Base-by-base conservation (phyloP, 179 eudicot genomes). In the Actinidia chinensis region DNA sequence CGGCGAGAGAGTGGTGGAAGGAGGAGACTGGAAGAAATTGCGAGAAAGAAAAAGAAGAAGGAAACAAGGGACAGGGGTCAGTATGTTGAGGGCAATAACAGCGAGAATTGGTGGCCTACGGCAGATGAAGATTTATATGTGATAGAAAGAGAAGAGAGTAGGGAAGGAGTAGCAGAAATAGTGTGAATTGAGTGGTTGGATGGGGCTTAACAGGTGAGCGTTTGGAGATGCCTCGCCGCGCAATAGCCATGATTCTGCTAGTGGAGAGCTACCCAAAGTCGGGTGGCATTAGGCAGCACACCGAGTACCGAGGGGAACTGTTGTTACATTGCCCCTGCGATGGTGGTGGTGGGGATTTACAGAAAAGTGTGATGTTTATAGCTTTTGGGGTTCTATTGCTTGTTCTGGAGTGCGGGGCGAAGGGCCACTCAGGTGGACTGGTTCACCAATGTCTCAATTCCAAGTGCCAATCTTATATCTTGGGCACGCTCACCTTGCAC, bases 1-100 rank as follows among this genome's bases (percentile, higher is more conserved):
- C 94, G 5, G 91, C 91, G 10, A 86, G 98, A 82, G 98, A 91
- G 79, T 95, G 99, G 99, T 95, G 99, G 99, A 92, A 88, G 86
- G 99, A 95, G 81, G 99, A 95, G 42, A 88, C 43, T 82, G 89
- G 97, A 95, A 71, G 97, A 93, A 71, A 88, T 93, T 18, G 88
- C 88, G 0, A 90, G 79, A 81, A 89, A 91, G 88, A 87, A 83
- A 63, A 94, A 88, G 90, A 95, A 90, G 83, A 91, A 92, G 77
- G 87, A 85, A 81, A 90, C 84, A 65, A 84, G 88, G 74, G 79
- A 81, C 40, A 80, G 23, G 84, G 77, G 5, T 79, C 79, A 2
- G 42, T 36, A 3, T 82, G 81, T n/a, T 66, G 89, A 84, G 79
- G 89, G 83, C 74, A 73, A 80, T 61, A 85, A 85, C 13, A 68